Evolutionary conservation across 2,329 filamentous ascomycete genomes (phyloP).

Genomic region (Talaromyces sp.): DNA sequence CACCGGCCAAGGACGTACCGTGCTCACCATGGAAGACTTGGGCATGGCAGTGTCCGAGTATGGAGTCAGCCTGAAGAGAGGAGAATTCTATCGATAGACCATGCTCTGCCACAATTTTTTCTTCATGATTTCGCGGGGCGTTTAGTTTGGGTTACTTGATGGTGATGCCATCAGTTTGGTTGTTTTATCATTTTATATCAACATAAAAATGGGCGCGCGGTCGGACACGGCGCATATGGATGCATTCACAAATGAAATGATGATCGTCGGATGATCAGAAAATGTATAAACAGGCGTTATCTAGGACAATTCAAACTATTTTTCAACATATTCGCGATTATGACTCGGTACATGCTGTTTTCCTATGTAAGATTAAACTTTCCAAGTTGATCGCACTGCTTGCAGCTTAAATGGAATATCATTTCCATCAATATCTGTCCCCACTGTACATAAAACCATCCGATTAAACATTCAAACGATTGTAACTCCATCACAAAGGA

Average conservation of each 20-base stretch:
- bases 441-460: neutral
- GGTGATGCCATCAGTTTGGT: neutral
- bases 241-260: neutral
- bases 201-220: neutral
- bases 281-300: neutral
- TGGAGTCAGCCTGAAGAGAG: slow-evolving; percentile 93
- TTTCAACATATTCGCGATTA: neutral
- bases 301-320: neutral
- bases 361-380: neutral
- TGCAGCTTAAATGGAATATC: neutral
- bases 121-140: neutral
- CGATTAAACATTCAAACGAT: neutral
- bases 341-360: no score
- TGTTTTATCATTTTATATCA: neutral
- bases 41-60: slow-evolving; percentile 98
- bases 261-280: neutral
- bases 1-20: slow-evolving; percentile 75
- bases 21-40: slow-evolving; percentile 96
- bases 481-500: neutral
- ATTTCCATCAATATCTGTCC: neutral
- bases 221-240: neutral
- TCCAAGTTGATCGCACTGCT: neutral
- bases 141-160: neutral
- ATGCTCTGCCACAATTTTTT: neutral
- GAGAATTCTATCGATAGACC: slow-evolving; percentile 83